Conservation (phyloP, 2,329 filamentous ascomycete genomes). For the Parafenestella ontariensis region DNA sequence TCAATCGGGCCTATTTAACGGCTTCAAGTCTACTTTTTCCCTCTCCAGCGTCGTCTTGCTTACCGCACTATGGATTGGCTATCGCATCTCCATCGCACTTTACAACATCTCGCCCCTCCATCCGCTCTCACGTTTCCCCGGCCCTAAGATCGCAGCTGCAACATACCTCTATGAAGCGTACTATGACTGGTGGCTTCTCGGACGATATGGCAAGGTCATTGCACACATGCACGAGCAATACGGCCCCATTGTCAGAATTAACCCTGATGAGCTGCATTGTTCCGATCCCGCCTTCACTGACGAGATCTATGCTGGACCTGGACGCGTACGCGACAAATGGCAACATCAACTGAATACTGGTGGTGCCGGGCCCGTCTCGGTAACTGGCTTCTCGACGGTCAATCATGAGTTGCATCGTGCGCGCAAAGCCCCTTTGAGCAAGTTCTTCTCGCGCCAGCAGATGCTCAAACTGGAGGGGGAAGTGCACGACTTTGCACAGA, state of each 20-base stretch:
- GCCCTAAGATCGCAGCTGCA: conserved; percentile 38
- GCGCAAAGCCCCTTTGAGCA: conserved; percentile 40
- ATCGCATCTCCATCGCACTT: conserved; percentile 22
- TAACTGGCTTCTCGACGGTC: conserved; percentile 36
- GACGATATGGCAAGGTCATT: conserved; percentile 45
- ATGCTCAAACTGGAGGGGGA: conserved; percentile 35
- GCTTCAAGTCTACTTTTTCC: conserved; percentile 16
- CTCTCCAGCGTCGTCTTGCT: conserved; percentile 22
- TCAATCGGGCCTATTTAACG: conserved; percentile 16
- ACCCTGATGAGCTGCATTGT: conserved; percentile 44
- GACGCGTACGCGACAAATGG: conserved; percentile 30
- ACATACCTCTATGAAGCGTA: conserved; percentile 39
- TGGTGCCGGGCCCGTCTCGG: conserved; percentile 31
- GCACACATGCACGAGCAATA: conserved; percentile 44
- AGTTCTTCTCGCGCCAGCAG: conserved; percentile 47
- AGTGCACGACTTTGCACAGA: conserved; percentile 25
- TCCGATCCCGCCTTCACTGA: conserved; percentile 43
- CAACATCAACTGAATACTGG: conserved; percentile 34
- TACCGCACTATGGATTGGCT: conserved; percentile 24
- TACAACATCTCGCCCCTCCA: conserved; percentile 37
- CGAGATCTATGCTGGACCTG: conserved; percentile 40
- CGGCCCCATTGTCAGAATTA: conserved; percentile 37
- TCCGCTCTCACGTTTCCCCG: conserved; percentile 34
- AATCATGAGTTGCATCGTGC: conserved; percentile 43
- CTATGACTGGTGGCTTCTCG: conserved; percentile 35